These are phyloP conservation scores for Oenanthe javanica DNA, from an alignment of 140 eudicot genomes.

Conservation along the genomic window DNA sequence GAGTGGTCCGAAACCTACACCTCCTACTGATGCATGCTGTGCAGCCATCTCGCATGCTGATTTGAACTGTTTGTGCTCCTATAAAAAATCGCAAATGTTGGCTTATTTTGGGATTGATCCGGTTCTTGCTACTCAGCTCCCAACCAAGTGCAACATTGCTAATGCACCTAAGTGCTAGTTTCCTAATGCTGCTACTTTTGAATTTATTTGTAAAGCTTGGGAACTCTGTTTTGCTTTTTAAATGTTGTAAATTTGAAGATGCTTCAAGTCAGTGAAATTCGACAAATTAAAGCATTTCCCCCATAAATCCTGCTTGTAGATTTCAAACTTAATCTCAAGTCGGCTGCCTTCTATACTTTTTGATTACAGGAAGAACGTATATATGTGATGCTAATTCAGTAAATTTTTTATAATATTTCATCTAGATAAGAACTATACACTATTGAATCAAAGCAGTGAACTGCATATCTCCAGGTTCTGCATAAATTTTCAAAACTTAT, in stretches of 20 bases:
- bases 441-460: not conserved
- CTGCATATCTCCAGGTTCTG: not conserved
- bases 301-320: too few species aligned
- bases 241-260: not conserved
- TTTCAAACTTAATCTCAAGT: not conserved
- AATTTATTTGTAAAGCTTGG: not conserved
- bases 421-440: not conserved
- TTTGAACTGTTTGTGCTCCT: conserved; percentile 23
- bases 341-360: not conserved
- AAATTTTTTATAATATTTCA: not conserved
- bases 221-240: not conserved
- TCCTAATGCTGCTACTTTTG: not conserved
- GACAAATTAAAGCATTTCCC: not conserved
- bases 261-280: not conserved
- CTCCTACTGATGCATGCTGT: conserved; percentile 22
- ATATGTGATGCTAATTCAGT: not conserved
- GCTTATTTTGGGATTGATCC: conserved; percentile 23
- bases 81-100: conserved; percentile 19
- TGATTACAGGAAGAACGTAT: not conserved
- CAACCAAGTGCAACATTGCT: conserved; percentile 18
- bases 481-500: not conserved
- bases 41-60: conserved; percentile 21
- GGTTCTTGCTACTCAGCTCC: conserved; percentile 23
- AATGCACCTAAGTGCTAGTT: conserved; percentile 2
- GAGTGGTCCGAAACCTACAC: conserved; percentile 16